Percentiles rank a stretch among this genome's conserved stretches.
Evolutionary conservation across 1,284 basidiomycete genomes (phyloP).

Genomic region (Volvariella surrecta): DNA sequence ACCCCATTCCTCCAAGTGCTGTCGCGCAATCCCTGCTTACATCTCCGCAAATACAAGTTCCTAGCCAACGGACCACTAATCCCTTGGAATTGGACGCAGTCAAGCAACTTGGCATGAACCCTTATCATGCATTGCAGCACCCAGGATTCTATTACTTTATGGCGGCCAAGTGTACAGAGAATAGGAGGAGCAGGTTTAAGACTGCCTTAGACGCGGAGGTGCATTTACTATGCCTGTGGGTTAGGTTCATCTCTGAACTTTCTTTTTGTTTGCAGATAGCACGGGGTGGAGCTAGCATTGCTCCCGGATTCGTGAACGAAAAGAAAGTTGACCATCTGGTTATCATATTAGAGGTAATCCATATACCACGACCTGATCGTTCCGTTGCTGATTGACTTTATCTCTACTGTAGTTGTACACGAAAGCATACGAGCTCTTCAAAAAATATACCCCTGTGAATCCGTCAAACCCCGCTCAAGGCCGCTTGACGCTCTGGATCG

Average conservation of each 20-base stretch:
- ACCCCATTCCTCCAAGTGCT: slow-evolving; percentile 27
- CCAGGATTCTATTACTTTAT: slow-evolving; percentile 89
- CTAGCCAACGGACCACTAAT: neutral
- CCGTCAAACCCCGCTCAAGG: slow-evolving; percentile 41
- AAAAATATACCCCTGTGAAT: slow-evolving; percentile 46
- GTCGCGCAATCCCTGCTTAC: slow-evolving; percentile 15
- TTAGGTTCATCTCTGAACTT: neutral
- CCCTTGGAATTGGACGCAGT: slow-evolving; percentile 40
- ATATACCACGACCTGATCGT: neutral
- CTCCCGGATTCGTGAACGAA: slow-evolving; percentile 74
- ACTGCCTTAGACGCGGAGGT: slow-evolving; percentile 53
- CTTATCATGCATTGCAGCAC: slow-evolving; percentile 71
- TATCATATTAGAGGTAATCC: slow-evolving; percentile 70
- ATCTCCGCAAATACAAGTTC: slow-evolving; percentile 12
- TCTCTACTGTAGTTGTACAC: slow-evolving; percentile 62
- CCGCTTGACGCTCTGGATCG: slow-evolving; percentile 77
- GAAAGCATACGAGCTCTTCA: slow-evolving; percentile 86
- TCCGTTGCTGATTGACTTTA: neutral
- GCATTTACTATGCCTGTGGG: slow-evolving; percentile 10
- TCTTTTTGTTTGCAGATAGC: slow-evolving; percentile 14
- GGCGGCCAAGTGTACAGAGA: slow-evolving; percentile 77
- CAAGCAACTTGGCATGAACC: slow-evolving; percentile 56
- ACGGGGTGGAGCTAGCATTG: slow-evolving; percentile 18
- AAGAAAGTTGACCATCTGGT: slow-evolving; percentile 83
- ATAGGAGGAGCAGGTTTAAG: slow-evolving; percentile 61